Base-by-base conservation (phyloP, 345 rosid species). In the Turnera subulata region DNA sequence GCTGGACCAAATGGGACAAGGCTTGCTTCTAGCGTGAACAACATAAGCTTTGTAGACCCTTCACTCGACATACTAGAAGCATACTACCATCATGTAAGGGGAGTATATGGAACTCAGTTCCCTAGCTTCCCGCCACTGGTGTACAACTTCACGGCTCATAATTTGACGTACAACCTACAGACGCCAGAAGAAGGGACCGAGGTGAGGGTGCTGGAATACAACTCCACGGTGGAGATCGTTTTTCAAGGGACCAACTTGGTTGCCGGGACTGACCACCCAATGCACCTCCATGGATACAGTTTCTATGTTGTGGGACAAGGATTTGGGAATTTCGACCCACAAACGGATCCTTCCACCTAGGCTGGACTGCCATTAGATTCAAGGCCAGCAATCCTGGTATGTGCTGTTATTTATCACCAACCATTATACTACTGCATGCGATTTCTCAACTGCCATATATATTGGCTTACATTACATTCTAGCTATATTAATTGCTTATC, bases 211-310 rank as follows among this genome's bases (percentile, higher is more conserved):
- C 58, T 80, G 0, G 72, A 65, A 2, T 79, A 62, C 20, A 80
- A 84, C 15, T 53, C 88, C 11, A 64, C 51, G 17, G 40, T 86
- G 48, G 89, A 89, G 74, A 61, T 84, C 0, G 89, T 84, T 53
- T 59, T 86, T 32, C 95, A 86, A 55, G 84, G 70, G 15, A 89
- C 94, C 16, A 78, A 74, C 42, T 69, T 89, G 39, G 55, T 79
- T 0, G 82, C 70, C 23, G 49, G 50, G 0, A 73, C 74, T 63
- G 84, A 82, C 60, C 94, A 86, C 70, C 94, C 94, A 2, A 74
- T 89, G 59, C 95, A 86, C 55, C 74, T 89, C 35, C 97, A 86
- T 65, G 95, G 97, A 0, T 80, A 67, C 66, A 82, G 76, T 51
- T 84, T 86, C 69, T 86, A 80, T 56, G 61, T 79, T 0, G 89